These are phyloP conservation scores for Pseudogymnoascus sp. DNA, from an alignment of 2,329 filamentous ascomycete genomes.

Conservation along the genomic window DNA sequence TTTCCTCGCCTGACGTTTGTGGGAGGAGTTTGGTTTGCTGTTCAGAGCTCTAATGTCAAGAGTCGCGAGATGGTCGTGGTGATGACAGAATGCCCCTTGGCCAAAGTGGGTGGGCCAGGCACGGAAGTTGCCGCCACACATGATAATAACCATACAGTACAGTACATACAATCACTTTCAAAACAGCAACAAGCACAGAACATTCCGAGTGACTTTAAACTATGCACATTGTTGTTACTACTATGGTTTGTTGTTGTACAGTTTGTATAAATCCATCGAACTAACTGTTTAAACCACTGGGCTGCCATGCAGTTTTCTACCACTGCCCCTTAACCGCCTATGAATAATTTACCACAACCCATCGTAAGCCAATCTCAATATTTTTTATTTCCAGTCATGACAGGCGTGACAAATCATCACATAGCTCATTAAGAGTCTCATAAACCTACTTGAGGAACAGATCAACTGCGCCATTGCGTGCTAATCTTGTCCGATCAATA, in stretches of 20 bases:
- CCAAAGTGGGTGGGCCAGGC: neutral
- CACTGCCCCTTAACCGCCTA: neutral
- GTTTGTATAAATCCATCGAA: constrained; percentile 6
- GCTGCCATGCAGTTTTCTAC: constrained; percentile 1
- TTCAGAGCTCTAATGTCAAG: neutral
- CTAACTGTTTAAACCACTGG: constrained; percentile 1
- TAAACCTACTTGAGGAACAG: constrained; percentile 44
- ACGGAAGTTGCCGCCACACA: constrained; percentile 2
- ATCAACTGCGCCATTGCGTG: constrained; percentile 53
- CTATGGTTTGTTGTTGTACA: constrained; percentile 5
- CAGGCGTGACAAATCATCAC: neutral
- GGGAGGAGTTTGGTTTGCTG: neutral
- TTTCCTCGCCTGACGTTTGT: constrained; percentile 4
- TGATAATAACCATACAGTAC: neutral
- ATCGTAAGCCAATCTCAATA: neutral
- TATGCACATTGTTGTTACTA: constrained; percentile 7
- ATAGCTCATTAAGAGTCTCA: neutral
- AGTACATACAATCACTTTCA: neutral
- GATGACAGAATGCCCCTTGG: constrained; percentile 8
- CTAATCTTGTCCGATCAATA: constrained; percentile 48
- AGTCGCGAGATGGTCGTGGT: neutral
- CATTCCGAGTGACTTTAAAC: neutral
- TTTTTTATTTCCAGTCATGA: constrained; percentile 7
- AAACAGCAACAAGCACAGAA: neutral
- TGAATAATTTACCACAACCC: neutral